These are phyloP conservation scores for Aspergillus hortae DNA, from an alignment of 2,329 filamentous ascomycete species.

Conservation along the genomic window DNA sequence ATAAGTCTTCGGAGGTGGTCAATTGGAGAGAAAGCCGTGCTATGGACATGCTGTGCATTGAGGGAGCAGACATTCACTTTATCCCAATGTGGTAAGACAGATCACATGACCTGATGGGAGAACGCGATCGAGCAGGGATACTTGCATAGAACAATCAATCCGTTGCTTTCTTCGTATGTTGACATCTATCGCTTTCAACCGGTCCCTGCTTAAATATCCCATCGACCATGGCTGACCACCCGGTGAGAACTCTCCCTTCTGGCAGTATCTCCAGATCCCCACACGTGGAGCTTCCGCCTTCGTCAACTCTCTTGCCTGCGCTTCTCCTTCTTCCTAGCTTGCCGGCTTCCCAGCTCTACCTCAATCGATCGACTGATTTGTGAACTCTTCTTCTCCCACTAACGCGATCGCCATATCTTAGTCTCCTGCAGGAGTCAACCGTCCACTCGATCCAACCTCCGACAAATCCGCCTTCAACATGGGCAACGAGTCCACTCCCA, in stretches of 20 bases:
- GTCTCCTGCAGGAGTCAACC: background rate
- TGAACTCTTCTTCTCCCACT: background rate
- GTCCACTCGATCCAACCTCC: background rate
- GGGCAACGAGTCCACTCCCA: constrained; percentile 14
- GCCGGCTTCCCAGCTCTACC: background rate
- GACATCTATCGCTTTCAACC: no score
- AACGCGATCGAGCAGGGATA: no score
- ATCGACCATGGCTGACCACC: background rate
- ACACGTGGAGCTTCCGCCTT: background rate
- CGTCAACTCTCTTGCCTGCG: background rate
- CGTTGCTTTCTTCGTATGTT: no score
- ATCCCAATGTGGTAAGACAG: no score
- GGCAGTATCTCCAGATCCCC: background rate
- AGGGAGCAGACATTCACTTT: no score
- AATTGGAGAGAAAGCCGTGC: no score
- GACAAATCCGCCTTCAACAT: constrained; percentile 14
- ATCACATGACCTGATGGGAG: no score
- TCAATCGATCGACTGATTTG: background rate
- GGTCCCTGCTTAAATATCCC: no score
- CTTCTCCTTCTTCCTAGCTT: background rate
- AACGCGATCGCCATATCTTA: background rate
- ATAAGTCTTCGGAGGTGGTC: no score
- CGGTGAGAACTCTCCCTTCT: background rate
- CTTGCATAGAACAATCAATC: no score
- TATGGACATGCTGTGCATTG: no score